These are phyloP conservation scores for Asterionellopsis glacialis DNA, from an alignment of 108 stramenopile species.

Conservation along the genomic window DNA sequence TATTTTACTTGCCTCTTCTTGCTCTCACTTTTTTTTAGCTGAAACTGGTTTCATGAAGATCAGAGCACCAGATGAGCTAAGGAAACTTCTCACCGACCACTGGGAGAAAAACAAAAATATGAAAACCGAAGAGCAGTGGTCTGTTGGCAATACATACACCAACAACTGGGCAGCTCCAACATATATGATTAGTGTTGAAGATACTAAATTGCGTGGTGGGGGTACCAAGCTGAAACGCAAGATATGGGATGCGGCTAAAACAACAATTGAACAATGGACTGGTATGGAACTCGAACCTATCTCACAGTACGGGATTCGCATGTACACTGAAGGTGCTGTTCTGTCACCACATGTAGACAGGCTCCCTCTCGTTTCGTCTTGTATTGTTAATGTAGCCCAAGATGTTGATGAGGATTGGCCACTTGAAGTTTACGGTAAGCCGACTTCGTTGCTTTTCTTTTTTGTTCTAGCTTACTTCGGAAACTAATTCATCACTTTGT, in stretches of 20 bases:
- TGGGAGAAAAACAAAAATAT: slow-evolving; percentile 60
- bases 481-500: background rate
- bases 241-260: slow-evolving; percentile 73
- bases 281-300: slow-evolving; percentile 78
- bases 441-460: slow-evolving; percentile 48
- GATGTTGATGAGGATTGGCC: slow-evolving; percentile 93
- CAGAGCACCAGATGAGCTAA: slow-evolving; percentile 49
- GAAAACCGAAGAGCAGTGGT: slow-evolving; percentile 58
- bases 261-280: slow-evolving; percentile 86
- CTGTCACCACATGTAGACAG: slow-evolving; percentile 86
- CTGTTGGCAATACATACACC: slow-evolving; percentile 59
- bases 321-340: slow-evolving; percentile 80
- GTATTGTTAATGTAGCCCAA: slow-evolving; percentile 87
- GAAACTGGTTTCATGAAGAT: slow-evolving; percentile 78
- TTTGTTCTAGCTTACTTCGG: background rate
- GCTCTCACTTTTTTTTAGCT: slow-evolving; percentile 34
- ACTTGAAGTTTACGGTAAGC: slow-evolving; percentile 82
- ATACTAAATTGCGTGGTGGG: slow-evolving; percentile 55
- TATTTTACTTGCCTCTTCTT: slow-evolving; percentile 26
- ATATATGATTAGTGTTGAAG: slow-evolving; percentile 78
- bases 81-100: slow-evolving; percentile 43
- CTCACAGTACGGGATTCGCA: slow-evolving; percentile 83
- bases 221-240: slow-evolving; percentile 50
- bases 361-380: slow-evolving; percentile 82
- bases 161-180: slow-evolving; percentile 79